Percentiles rank a stretch among this genome's conserved stretches.
These are phyloP conservation scores for Xylariaceae sp. DNA, from an alignment of 2,329 filamentous ascomycete species.

Conservation along the genomic window DNA sequence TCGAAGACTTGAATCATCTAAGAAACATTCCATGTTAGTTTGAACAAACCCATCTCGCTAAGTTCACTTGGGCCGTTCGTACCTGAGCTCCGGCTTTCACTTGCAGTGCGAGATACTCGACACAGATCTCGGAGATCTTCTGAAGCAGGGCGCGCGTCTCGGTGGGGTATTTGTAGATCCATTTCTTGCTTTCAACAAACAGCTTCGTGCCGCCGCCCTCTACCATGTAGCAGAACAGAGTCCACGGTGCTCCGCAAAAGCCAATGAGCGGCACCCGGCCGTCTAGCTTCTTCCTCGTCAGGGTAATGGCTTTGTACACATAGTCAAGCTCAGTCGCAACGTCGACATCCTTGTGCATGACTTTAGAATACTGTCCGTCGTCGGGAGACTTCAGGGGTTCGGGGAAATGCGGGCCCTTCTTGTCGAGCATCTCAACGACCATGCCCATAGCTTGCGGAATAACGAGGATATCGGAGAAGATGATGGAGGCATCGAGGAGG, in stretches of 20 bases:
- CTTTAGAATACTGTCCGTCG: conserved; percentile 74
- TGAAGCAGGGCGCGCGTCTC: conserved; percentile 75
- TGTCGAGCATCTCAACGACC: conserved; percentile 97
- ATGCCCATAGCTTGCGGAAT: conserved; percentile 98
- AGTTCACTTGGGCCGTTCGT: conserved; percentile 11
- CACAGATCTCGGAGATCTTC: conserved; percentile 91
- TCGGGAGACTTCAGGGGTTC: conserved; percentile 71
- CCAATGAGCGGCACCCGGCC: conserved; percentile 90
- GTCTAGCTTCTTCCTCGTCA: conserved; percentile 80
- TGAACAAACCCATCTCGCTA: neutral
- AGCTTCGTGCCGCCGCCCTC: conserved; percentile 95
- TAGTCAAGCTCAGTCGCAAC: conserved; percentile 82
- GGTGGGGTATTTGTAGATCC: conserved; percentile 85
- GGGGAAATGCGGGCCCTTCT: conserved; percentile 93
- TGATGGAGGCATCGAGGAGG: conserved; percentile 92
- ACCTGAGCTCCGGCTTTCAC: conserved; percentile 89
- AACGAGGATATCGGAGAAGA: conserved; percentile 97
- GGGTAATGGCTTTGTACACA: conserved; percentile 89
- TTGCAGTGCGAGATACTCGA: conserved; percentile 88
- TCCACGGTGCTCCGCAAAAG: conserved; percentile 97
- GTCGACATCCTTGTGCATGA: conserved; percentile 74
- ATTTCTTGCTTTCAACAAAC: conserved; percentile 90
- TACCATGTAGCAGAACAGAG: conserved; percentile 96
- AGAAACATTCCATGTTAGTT: conserved; percentile 4
- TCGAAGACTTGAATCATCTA: conserved; percentile 94